phyloP scores from a whole-genome alignment of 2,329 filamentous ascomycete genomes.

The Aspergillus sp. region DNA sequence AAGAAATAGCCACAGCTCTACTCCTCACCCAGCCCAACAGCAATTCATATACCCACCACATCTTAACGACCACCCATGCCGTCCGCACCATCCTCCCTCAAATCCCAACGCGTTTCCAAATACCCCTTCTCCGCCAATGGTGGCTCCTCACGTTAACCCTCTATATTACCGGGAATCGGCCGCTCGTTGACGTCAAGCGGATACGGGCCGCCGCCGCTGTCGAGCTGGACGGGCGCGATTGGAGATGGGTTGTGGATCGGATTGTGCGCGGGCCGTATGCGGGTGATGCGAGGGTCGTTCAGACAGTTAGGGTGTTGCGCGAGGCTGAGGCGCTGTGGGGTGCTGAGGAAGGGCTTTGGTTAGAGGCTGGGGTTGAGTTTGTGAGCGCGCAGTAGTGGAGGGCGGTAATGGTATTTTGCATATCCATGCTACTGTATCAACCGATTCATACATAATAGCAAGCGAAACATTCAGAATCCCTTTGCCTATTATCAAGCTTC shows the following conservation, averaged over 20 bases:
- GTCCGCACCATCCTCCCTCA: slow-evolving; percentile 75
- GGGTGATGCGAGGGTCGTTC: slow-evolving; percentile 76
- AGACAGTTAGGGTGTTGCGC: slow-evolving; percentile 58
- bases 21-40: slow-evolving; percentile 22
- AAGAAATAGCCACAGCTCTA: slow-evolving; percentile 45
- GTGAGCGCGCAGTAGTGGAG: slow-evolving; percentile 7
- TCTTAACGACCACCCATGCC: slow-evolving; percentile 80
- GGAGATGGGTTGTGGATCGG: slow-evolving; percentile 66
- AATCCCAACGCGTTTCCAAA: slow-evolving; percentile 63
- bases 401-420: no score
- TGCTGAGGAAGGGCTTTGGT: slow-evolving; percentile 38
- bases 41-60: slow-evolving; percentile 38
- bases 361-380: slow-evolving; percentile 45
- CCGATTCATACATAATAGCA: no score
- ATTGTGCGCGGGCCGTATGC: slow-evolving; percentile 60
- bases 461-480: no score
- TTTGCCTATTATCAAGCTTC: no score
- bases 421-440: no score
- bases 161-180: slow-evolving; percentile 68
- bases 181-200: slow-evolving; percentile 58
- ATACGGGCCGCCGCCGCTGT: slow-evolving; percentile 42
- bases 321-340: slow-evolving; percentile 34
- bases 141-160: slow-evolving; percentile 73
- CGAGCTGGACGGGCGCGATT: slow-evolving; percentile 58
- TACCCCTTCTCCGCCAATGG: slow-evolving; percentile 73